phyloP scores from a whole-genome alignment of 306 rosid species.

The Morella rubra region DNA sequence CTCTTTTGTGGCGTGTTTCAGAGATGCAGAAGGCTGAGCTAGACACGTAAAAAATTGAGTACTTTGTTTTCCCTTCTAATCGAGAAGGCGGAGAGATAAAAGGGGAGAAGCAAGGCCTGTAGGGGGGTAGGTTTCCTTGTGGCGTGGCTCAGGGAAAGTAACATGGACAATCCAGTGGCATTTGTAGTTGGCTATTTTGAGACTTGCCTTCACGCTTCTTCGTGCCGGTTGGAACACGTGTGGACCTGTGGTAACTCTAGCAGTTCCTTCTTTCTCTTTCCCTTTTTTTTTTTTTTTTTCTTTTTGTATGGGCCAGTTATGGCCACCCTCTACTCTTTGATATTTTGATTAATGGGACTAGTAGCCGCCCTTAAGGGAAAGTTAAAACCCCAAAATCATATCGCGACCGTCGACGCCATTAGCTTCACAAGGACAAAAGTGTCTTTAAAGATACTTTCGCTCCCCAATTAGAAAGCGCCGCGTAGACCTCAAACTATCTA shows the following conservation, averaged over 20 bases:
- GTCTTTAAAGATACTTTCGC: too few species aligned
- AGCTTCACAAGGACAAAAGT: not conserved
- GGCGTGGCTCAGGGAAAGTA: constrained; percentile 21
- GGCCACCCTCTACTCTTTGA: not conserved
- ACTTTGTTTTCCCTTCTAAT: not conserved
- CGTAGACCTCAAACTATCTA: too few species aligned
- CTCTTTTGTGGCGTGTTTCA: constrained; percentile 4
- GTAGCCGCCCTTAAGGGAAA: not conserved
- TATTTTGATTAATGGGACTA: not conserved
- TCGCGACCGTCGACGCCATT: not conserved
- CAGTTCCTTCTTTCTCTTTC: not conserved
- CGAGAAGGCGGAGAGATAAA: constrained; percentile 4
- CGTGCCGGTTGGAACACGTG: constrained; percentile 19
- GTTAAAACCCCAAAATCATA: not conserved
- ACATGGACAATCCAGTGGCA: constrained; percentile 15
- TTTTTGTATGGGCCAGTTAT: not conserved
- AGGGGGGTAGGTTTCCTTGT: not conserved
- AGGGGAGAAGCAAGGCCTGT: not conserved
- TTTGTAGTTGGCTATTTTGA: constrained; percentile 14
- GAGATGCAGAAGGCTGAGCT: constrained; percentile 7
- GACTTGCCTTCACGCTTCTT: not conserved
- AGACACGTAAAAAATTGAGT: not conserved
- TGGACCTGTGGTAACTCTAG: not conserved
- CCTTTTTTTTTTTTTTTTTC: not conserved
- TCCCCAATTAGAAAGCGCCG: too few species aligned